phyloP scores from a whole-genome alignment of 257 asterid species.

The Anisodus acutangulus region DNA sequence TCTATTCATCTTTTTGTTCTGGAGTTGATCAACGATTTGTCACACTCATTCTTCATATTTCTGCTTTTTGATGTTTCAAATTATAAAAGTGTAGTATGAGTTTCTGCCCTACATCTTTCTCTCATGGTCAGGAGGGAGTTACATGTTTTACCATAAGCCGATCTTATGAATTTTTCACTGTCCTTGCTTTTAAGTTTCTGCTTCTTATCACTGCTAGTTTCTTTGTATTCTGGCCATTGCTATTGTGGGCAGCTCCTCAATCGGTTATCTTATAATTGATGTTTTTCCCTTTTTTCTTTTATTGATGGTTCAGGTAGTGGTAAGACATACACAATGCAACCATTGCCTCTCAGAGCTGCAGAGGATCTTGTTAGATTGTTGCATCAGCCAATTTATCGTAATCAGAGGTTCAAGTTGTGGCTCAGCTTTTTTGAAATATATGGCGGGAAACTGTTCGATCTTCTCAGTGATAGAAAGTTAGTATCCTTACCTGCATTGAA shows the following conservation, averaged over 20 bases:
- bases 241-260: conserved; percentile 10
- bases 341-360: conserved; percentile 96
- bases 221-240: background rate
- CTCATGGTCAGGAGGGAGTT: background rate
- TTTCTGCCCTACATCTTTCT: conserved; percentile 1
- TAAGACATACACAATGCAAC: conserved; percentile 98
- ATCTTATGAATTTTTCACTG: background rate
- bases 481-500: conserved; percentile 38
- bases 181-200: background rate
- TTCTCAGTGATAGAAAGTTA: conserved; percentile 95
- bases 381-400: conserved; percentile 90
- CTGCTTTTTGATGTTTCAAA: conserved; percentile 9
- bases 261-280: conserved; percentile 14
- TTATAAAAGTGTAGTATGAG: background rate
- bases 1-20: background rate
- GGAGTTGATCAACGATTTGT: background rate
- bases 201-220: background rate
- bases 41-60: conserved; percentile 9
- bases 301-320: conserved; percentile 81
- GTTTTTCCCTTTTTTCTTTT: background rate
- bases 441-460: conserved; percentile 98
- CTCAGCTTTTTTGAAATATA: conserved; percentile 98
- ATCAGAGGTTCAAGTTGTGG: conserved; percentile 98
- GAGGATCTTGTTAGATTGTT: conserved; percentile 89
- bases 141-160: background rate